Evolutionary conservation across 108 stramenopile genomes (phyloP).

Genomic region (Fragilaria radians): DNA sequence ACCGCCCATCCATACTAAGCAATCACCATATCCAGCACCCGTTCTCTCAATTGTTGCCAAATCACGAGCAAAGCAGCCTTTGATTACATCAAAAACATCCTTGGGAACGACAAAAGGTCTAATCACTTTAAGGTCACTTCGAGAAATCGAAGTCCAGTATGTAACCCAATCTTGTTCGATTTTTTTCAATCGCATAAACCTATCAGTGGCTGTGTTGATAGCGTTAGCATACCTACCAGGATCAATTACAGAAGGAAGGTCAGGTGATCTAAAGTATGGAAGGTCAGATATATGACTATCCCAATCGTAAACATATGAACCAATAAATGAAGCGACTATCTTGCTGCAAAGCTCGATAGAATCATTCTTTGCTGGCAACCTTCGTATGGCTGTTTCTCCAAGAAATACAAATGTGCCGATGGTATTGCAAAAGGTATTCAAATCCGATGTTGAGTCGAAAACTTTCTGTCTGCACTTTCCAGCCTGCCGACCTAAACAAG

Average conservation of each 20-base stretch:
- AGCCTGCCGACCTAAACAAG: background rate
- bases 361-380: slow-evolving; percentile 21
- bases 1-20: slow-evolving; percentile 30
- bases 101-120: slow-evolving; percentile 5
- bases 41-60: slow-evolving; percentile 37
- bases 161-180: slow-evolving; percentile 1
- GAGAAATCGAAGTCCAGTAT: too few relatives aligned
- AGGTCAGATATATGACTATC: slow-evolving; percentile 1
- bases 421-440: slow-evolving; percentile 24
- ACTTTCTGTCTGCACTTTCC: background rate
- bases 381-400: slow-evolving; percentile 29
- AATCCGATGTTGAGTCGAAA: background rate
- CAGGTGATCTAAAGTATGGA: slow-evolving; percentile 5
- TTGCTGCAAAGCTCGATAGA: slow-evolving; percentile 19
- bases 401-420: slow-evolving; percentile 36
- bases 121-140: too few relatives aligned
- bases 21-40: slow-evolving; percentile 50
- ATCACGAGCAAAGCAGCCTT: slow-evolving; percentile 34
- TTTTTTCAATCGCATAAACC: background rate
- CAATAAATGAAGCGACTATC: slow-evolving; percentile 25
- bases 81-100: slow-evolving; percentile 33
- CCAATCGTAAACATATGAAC: slow-evolving; percentile 13
- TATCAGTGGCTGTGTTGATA: slow-evolving; percentile 13
- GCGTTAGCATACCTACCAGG: slow-evolving; percentile 36
- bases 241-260: slow-evolving; percentile 13